These are phyloP conservation scores for Leptodontidium sp. DNA, from an alignment of 2,329 filamentous ascomycete genomes.

Conservation along the genomic window DNA sequence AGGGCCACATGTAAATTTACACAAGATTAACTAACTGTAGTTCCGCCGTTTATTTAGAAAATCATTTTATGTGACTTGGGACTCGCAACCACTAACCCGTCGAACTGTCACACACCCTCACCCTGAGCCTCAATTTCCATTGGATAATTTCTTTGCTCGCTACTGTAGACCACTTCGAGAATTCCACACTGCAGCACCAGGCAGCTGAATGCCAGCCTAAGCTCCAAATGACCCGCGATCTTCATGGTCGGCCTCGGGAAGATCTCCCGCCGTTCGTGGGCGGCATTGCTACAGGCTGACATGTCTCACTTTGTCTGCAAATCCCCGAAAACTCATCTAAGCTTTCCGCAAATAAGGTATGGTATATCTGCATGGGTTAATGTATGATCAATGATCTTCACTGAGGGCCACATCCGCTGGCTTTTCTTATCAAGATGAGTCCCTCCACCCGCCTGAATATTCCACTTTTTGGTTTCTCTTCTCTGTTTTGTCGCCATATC, in stretches of 20 bases:
- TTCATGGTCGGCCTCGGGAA: slow-evolving; percentile 12
- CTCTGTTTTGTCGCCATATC: not conserved
- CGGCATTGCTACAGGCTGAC: slow-evolving; percentile 13
- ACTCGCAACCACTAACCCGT: not conserved
- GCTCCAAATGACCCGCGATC: slow-evolving; percentile 3
- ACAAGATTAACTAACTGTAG: too few species aligned
- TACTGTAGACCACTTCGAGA: not conserved
- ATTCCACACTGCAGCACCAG: not conserved
- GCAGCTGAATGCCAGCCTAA: not conserved
- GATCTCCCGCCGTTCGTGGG: not conserved
- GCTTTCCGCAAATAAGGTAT: not conserved
- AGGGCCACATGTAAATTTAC: too few species aligned
- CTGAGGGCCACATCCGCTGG: not conserved
- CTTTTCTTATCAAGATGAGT: slow-evolving; percentile 1
- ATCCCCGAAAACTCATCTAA: not conserved
- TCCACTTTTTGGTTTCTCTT: not conserved
- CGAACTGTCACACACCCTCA: not conserved
- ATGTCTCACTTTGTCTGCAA: slow-evolving; percentile 10
- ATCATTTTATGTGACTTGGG: not conserved
- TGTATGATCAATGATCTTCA: slow-evolving; percentile 8
- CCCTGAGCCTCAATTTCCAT: not conserved
- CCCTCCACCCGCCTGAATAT: not conserved
- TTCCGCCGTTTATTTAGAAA: too few species aligned
- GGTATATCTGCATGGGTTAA: slow-evolving; percentile 13
- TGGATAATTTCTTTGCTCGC: not conserved